These are phyloP conservation scores for Piper betle DNA, from an alignment of 164 flowering plant genomes.

Conservation along the genomic window DNA sequence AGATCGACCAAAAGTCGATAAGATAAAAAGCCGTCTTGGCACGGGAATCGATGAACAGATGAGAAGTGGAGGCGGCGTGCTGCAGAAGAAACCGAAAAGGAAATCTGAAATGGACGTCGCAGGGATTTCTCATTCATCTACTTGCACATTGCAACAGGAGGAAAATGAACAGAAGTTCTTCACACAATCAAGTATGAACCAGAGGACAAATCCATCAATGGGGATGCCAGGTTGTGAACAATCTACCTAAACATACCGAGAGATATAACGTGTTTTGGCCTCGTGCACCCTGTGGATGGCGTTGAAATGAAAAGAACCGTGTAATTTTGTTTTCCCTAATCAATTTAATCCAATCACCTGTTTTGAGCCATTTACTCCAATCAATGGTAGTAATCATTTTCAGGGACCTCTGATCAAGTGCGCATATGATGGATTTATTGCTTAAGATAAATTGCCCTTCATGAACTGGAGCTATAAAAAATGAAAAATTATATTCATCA, in stretches of 20 bases:
- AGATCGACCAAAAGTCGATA: constrained; percentile 8
- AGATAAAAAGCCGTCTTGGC: constrained; percentile 2
- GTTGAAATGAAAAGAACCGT: neutral
- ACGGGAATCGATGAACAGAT: neutral
- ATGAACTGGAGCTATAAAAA: too few species aligned
- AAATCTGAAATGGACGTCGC: neutral
- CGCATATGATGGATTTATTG: too few species aligned
- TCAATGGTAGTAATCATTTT: too few species aligned
- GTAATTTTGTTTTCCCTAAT: neutral
- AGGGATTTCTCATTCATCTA: neutral
- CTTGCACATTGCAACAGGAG: neutral
- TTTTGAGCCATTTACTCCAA: neutral
- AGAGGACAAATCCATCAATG: neutral
- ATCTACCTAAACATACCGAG: neutral
- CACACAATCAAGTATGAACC: neutral
- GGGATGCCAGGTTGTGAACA: neutral
- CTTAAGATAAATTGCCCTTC: too few species aligned
- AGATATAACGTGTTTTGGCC: neutral
- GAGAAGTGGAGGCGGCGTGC: neutral
- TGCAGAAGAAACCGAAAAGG: neutral
- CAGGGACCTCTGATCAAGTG: too few species aligned
- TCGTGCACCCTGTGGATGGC: neutral
- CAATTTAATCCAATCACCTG: neutral
- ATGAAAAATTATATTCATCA: too few species aligned
- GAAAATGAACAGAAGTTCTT: neutral